These are phyloP conservation scores for Selaginella moellendorffii DNA, from an alignment of 75 land plant species.

Conservation along the genomic window DNA sequence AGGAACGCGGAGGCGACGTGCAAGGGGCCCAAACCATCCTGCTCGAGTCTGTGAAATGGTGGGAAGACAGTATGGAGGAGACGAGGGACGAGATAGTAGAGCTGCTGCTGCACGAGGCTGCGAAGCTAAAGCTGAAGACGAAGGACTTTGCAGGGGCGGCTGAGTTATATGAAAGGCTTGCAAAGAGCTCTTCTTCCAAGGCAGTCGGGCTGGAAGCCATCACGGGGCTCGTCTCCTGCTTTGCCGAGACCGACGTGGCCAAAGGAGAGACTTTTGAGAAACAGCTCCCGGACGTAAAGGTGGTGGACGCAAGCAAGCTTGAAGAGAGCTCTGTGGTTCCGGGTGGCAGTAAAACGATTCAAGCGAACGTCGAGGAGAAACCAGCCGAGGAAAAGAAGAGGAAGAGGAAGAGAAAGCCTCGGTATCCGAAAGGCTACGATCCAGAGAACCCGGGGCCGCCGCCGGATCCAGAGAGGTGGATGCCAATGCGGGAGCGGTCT, in stretches of 20 bases:
- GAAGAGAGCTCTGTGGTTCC: constrained; percentile 55
- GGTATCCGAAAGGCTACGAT: constrained; percentile 92
- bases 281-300: constrained; percentile 51
- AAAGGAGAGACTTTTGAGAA: constrained; percentile 85
- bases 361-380: constrained; percentile 16
- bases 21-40: constrained; percentile 59
- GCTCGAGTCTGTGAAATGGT: constrained; percentile 72
- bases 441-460: constrained; percentile 98
- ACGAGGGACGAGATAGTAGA: background rate
- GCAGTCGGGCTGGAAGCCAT: constrained; percentile 41
- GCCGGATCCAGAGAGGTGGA: constrained; percentile 98
- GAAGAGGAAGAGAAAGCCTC: constrained; percentile 91
- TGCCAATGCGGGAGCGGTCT: constrained; percentile 88
- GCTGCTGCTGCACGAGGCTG: constrained; percentile 56
- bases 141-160: constrained; percentile 60
- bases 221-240: constrained; percentile 61
- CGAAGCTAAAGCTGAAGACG: constrained; percentile 69
- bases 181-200: constrained; percentile 35
- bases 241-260: constrained; percentile 46
- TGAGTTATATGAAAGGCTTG: constrained; percentile 56
- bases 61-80: constrained; percentile 22
- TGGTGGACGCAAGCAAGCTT: constrained; percentile 46
- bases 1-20: constrained; percentile 57
- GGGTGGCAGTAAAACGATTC: constrained; percentile 19
- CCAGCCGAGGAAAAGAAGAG: constrained; percentile 25